phyloP scores from a whole-genome alignment of 371 early-diverging fungal species.

The Amoeboaphelidium protococcarum region DNA sequence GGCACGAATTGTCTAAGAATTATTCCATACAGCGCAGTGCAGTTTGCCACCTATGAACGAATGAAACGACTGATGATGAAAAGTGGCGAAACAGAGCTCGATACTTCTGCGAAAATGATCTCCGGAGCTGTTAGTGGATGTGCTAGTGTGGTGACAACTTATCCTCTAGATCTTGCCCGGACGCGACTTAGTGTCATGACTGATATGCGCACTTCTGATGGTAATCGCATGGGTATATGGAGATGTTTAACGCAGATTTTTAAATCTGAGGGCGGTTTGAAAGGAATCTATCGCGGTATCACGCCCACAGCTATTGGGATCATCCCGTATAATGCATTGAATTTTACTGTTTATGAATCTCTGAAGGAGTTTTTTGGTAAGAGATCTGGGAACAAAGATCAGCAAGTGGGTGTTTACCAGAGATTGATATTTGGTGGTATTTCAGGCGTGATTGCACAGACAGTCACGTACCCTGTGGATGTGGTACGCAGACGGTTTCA shows the following conservation, averaged over 20 bases:
- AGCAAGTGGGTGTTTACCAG: slow-evolving; percentile 31
- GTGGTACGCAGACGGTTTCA: slow-evolving; percentile 61
- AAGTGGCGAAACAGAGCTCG: slow-evolving; percentile 31
- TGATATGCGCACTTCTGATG: neutral
- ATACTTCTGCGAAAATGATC: slow-evolving; percentile 34
- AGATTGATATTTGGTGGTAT: slow-evolving; percentile 5
- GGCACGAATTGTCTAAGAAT: slow-evolving; percentile 8
- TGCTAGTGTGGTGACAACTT: slow-evolving; percentile 51
- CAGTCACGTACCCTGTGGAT: slow-evolving; percentile 18
- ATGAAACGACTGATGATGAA: neutral
- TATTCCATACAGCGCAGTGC: slow-evolving; percentile 6
- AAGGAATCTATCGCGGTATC: slow-evolving; percentile 56
- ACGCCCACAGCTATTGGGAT: slow-evolving; percentile 41
- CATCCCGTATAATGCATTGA: slow-evolving; percentile 12
- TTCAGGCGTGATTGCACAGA: slow-evolving; percentile 6
- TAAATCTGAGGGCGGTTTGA: slow-evolving; percentile 41
- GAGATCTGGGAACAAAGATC: slow-evolving; percentile 22
- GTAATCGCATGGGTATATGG: slow-evolving; percentile 34
- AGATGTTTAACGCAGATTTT: slow-evolving; percentile 35
- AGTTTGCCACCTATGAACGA: slow-evolving; percentile 7
- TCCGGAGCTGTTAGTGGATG: slow-evolving; percentile 64
- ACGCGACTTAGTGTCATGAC: slow-evolving; percentile 38
- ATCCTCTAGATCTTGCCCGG: slow-evolving; percentile 63
- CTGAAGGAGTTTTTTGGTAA: slow-evolving; percentile 24
- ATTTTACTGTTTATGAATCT: slow-evolving; percentile 60